Conservation (phyloP, 148 eudicot species). For the Oxyria digyna region DNA sequence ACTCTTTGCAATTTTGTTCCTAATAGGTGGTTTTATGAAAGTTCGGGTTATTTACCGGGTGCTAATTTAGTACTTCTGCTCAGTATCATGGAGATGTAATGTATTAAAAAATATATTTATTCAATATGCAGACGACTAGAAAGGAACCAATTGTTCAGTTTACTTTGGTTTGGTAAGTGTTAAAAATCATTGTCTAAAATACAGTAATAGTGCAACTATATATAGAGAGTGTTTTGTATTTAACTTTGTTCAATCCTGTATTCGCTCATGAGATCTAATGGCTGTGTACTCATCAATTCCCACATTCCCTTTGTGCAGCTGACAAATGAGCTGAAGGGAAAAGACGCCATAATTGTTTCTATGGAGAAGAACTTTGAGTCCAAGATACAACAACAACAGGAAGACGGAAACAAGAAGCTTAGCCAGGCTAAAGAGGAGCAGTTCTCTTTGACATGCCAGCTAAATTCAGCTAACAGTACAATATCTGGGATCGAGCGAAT, state of each 20-base stretch:
- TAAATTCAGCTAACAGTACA: constrained; percentile 46
- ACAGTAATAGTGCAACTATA: not conserved
- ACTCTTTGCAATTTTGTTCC: not conserved
- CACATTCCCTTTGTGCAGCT: constrained; percentile 27
- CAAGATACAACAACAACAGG: constrained; percentile 41
- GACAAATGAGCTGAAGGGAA: constrained; percentile 40
- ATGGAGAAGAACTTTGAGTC: constrained; percentile 47
- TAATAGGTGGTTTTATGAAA: not conserved
- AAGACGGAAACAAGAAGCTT: constrained; percentile 34
- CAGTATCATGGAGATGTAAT: not conserved
- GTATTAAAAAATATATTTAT: not conserved
- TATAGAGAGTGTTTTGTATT: not conserved
- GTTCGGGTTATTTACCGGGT: not conserved
- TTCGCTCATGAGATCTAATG: not conserved
- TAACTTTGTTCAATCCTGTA: not conserved
- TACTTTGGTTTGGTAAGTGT: not conserved
- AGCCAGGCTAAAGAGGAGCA: constrained; percentile 49
- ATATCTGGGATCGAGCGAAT: constrained; percentile 39
- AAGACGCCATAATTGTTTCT: constrained; percentile 49
- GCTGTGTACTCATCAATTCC: not conserved
- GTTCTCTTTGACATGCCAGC: constrained; percentile 33
- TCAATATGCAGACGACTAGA: not conserved
- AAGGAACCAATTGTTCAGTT: not conserved
- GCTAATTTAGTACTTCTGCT: not conserved
- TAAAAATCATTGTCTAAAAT: not conserved